These are phyloP conservation scores for Rhododendron mucronatum DNA, from an alignment of 148 eudicot species.

Conservation along the genomic window DNA sequence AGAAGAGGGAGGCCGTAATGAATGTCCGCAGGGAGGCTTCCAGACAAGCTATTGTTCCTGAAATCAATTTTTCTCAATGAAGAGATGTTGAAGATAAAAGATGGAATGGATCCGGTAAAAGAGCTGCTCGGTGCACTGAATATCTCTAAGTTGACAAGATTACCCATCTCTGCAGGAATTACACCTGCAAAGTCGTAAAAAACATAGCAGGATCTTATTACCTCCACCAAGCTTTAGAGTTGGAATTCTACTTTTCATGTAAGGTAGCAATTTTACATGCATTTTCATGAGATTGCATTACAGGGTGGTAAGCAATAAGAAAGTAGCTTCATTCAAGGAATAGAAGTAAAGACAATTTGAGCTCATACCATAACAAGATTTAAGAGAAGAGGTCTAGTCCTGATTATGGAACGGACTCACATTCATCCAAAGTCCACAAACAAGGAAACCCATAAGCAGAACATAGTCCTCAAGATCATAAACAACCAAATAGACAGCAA, in stretches of 20 bases:
- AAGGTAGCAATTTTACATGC: not conserved
- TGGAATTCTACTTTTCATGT: not conserved
- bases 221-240: not conserved
- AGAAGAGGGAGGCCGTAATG: not conserved
- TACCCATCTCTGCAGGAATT: constrained; percentile 17
- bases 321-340: too few species aligned
- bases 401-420: too few species aligned
- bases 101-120: constrained; percentile 19
- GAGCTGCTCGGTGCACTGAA: not conserved
- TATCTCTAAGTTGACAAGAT: not conserved
- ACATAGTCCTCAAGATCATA: too few species aligned
- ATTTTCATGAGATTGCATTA: too few species aligned
- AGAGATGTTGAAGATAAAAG: constrained; percentile 20
- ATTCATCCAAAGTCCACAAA: too few species aligned
- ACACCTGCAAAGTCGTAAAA: constrained; percentile 14
- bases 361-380: too few species aligned
- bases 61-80: constrained; percentile 14
- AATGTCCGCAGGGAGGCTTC: constrained; percentile 14
- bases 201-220: not conserved
- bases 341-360: too few species aligned
- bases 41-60: constrained; percentile 18
- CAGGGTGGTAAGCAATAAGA: too few species aligned
- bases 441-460: too few species aligned
- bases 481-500: too few species aligned
- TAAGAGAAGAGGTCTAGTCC: too few species aligned